Percentiles rank a stretch among this genome's conserved stretches.
These are phyloP conservation scores for Fraxinus floribunda DNA, from an alignment of 305 asterid genomes.

Conservation along the genomic window DNA sequence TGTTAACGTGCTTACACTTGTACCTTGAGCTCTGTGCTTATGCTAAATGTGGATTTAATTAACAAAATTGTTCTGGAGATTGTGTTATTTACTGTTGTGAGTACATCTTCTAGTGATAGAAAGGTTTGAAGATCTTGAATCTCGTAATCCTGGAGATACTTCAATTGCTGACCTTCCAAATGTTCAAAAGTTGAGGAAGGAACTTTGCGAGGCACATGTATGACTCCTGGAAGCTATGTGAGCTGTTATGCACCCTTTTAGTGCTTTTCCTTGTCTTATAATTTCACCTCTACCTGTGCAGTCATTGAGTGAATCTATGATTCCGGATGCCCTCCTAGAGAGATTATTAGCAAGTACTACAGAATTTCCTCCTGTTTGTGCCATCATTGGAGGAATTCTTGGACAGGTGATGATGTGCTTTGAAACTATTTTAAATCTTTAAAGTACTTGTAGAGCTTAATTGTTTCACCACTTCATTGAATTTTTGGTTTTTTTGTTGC, in stretches of 20 bases:
- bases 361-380: constrained; percentile 95
- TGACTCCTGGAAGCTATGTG: not conserved
- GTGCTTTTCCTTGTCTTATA: constrained; percentile 18
- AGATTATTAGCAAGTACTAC: constrained; percentile 62
- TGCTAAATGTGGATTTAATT: not conserved
- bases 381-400: constrained; percentile 84
- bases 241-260: not conserved
- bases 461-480: not conserved
- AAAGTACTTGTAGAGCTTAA: not conserved
- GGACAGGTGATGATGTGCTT: constrained; percentile 65
- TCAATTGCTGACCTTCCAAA: constrained; percentile 61
- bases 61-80: not conserved
- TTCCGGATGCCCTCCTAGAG: constrained; percentile 73
- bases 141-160: constrained; percentile 68
- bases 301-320: constrained; percentile 62
- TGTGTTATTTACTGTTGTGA: not conserved
- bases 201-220: constrained; percentile 73
- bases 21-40: not conserved
- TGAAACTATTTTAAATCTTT: not conserved
- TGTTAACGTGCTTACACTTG: not conserved
- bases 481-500: constrained; percentile 9
- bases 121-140: constrained; percentile 75
- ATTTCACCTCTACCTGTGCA: constrained; percentile 30
- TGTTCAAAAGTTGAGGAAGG: constrained; percentile 66
- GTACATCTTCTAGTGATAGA: constrained; percentile 61